Percentiles rank a stretch among this genome's conserved stretches.
phyloP scores from a whole-genome alignment of 139 green algal genomes.

The Closterium sp. region DNA sequence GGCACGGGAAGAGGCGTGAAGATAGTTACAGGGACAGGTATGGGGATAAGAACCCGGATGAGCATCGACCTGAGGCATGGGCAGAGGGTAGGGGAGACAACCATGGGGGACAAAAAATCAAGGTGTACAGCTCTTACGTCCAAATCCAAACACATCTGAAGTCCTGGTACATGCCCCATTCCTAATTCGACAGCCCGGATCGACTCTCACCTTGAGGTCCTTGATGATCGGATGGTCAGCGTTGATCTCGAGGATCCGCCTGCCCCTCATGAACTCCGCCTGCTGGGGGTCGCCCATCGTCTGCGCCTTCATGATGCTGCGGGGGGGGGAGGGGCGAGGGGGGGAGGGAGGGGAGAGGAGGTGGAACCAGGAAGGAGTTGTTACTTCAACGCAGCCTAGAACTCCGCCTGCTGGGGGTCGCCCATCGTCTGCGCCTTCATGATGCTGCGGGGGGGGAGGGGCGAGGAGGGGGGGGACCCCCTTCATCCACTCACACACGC shows the following conservation, averaged over 20 bases:
- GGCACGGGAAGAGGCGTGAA: background rate
- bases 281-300: conserved; percentile 77
- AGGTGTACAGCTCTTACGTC: too few species aligned
- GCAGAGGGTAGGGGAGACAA: too few species aligned
- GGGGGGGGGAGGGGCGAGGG: background rate
- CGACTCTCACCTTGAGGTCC: conserved; percentile 61
- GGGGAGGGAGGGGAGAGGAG: background rate
- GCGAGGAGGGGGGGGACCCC: conserved; percentile 22
- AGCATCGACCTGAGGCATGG: too few species aligned
- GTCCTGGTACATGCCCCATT: too few species aligned
- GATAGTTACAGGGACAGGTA: too few species aligned
- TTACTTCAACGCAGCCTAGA: too few species aligned
- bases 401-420: conserved; percentile 79
- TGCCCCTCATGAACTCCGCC: conserved; percentile 95
- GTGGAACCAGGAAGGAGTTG: background rate
- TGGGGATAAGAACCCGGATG: too few species aligned
- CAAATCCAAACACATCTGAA: too few species aligned
- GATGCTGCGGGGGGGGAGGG: conserved; percentile 26
- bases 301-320: conserved; percentile 66
- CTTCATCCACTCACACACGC: conserved; percentile 85
- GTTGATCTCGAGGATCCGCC: conserved; percentile 97
- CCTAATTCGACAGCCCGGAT: background rate
- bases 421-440: conserved; percentile 82
- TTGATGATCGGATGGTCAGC: conserved; percentile 79
- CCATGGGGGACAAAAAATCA: too few species aligned